Evolutionary conservation across 495 filamentous ascomycete species (phyloP), one percentile per base, ranked within the genome.

Genomic region (Barbatosphaeria neglecta): DNA sequence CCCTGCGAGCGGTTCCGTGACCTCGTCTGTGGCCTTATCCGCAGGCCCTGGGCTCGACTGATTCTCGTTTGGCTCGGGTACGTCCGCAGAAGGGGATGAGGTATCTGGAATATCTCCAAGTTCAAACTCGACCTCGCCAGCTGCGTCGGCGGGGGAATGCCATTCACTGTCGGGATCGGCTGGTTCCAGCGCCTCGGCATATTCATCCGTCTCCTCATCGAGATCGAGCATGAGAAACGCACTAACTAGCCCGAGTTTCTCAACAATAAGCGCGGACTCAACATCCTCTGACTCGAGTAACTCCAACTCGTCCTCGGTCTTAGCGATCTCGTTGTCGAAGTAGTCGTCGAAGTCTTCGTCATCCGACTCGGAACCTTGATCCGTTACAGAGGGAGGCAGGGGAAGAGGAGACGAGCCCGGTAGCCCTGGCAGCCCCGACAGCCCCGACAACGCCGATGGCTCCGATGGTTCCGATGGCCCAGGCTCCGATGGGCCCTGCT

Each of bases 321-420:
- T 66, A 7, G 53, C 50, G 44, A 75, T 73, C 45, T 70, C 55
- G 2, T 59, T 49, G 41, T 71, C 64, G 37, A 77, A 72, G 25
- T 72, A 70, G 18, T 69, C 67, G 22, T 70, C 72, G 42, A 76
- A 64, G 24, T 75, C 72, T 39, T 76, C 70, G 20, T 74, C 64
- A 15, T 67, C 73, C n/a, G 71, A 74, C 35, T 73, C 71, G 3
- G 68, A 66, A 27, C 56, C 55, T 35, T 65, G 55, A 15, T 67
- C 63, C 0, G 55, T 40, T n/a, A 58, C 53, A 27, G n/a, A n/a
- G n/a, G n/a, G n/a, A n/a, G 58, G 45, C 4, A 51, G 20, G 7
- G 49, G 47, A 4, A 9, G 9, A 4, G 24, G 4, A 4, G 24
- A 25, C 9, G 24, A 25, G 4, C 24, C 4, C 24, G 24, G 24